Percentiles rank a stretch among this genome's conserved stretches.
Conservation (phyloP, 2,329 filamentous ascomycete species). For the Aspergillus fumigatiaffinis region DNA sequence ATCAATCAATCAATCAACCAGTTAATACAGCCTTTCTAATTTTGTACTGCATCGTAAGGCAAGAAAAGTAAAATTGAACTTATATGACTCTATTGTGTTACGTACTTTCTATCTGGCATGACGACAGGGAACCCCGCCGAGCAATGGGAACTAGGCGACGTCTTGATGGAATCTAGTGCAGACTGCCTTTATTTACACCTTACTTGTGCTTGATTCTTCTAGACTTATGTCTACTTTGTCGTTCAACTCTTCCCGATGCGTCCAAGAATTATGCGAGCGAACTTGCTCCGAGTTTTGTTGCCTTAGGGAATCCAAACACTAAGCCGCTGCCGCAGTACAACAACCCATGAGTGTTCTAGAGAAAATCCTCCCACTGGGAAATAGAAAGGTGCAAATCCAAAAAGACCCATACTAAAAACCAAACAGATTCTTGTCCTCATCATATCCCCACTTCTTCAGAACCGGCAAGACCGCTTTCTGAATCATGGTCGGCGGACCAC, state of each 20-base stretch:
- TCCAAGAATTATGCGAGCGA: too few species aligned
- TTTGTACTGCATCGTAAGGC: too few species aligned
- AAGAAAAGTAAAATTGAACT: neutral
- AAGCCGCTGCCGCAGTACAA: too few species aligned
- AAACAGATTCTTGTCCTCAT: slow-evolving; percentile 45
- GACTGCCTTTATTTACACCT: neutral
- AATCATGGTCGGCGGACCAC: slow-evolving; percentile 50
- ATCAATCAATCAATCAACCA: neutral
- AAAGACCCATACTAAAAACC: slow-evolving; percentile 25
- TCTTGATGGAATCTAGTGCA: neutral
- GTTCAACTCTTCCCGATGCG: too few species aligned
- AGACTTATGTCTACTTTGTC: too few species aligned
- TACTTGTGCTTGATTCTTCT: too few species aligned
- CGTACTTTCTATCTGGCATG: neutral
- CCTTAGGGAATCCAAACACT: too few species aligned
- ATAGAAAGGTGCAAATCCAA: neutral
- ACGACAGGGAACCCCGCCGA: neutral
- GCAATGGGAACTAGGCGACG: neutral
- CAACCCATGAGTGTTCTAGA: neutral
- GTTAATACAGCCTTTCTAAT: neutral
- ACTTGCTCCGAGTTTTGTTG: too few species aligned
- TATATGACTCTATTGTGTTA: neutral
- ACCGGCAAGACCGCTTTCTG: slow-evolving; percentile 50
- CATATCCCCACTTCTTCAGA: slow-evolving; percentile 45
- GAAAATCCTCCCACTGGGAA: neutral